A percentile compares a stretch with the other conserved stretches of the same genome.
Conservation (phyloP, 176 grass and related monocot genomes). For the Lolium rigidum region DNA sequence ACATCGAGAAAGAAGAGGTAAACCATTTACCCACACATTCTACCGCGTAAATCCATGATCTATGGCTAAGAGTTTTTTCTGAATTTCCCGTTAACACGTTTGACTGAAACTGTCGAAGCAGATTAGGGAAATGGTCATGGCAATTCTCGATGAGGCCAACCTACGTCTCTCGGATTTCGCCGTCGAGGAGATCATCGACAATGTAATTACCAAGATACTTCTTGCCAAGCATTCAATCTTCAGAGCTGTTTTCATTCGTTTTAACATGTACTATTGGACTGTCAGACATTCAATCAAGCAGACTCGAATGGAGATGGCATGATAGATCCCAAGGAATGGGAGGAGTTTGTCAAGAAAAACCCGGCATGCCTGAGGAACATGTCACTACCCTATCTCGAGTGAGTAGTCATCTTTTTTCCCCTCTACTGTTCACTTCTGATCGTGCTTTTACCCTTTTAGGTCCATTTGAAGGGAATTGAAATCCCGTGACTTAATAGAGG, state of each 20-base stretch:
- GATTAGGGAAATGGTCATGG: conserved; percentile 82
- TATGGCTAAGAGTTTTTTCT: not conserved
- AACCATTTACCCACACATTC: no score
- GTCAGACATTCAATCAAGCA: conserved; percentile 78
- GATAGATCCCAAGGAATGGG: conserved; percentile 81
- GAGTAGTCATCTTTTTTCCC: conserved; percentile 11
- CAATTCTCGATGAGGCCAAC: conserved; percentile 71
- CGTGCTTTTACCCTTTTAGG: no score
- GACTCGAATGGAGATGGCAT: conserved; percentile 81
- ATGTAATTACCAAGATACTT: conserved; percentile 41
- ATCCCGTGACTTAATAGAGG: no score
- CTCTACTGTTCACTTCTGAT: not conserved
- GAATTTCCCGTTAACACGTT: not conserved
- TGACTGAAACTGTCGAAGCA: conserved; percentile 32
- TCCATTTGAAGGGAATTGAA: no score
- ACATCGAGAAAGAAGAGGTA: conserved; percentile 83
- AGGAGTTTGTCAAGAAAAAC: conserved; percentile 71
- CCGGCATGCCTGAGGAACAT: conserved; percentile 75
- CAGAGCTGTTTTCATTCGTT: not conserved
- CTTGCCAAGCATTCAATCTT: not conserved
- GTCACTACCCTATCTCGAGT: conserved; percentile 85
- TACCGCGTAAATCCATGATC: no score
- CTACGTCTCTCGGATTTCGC: conserved; percentile 56
- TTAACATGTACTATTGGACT: conserved; percentile 1
- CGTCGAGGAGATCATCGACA: conserved; percentile 64